Evolutionary conservation across 805 yeast genomes (phyloP).

Genomic region (Myxozyma nipponensis): DNA sequence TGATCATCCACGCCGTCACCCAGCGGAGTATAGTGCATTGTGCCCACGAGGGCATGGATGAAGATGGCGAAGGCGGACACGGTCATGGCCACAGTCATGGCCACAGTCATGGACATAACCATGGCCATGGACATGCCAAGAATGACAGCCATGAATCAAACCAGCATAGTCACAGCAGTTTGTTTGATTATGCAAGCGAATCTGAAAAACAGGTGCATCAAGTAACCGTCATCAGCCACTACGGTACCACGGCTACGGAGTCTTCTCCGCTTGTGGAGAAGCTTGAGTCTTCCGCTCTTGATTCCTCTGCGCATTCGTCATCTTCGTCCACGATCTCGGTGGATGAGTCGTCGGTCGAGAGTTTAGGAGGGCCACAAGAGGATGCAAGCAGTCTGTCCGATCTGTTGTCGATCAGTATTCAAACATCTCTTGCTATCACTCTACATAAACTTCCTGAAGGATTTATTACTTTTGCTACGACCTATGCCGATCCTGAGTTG

Average conservation of each 20-base stretch:
- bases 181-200: not conserved
- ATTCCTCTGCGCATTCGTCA: conserved; percentile 5
- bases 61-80: conserved; percentile 28
- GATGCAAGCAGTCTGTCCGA: conserved; percentile 75
- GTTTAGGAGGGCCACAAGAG: conserved; percentile 56
- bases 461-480: conserved; percentile 76
- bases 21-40: conserved; percentile 84
- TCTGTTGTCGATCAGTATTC: conserved; percentile 89
- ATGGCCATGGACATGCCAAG: conserved; percentile 10
- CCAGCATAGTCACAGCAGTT: conserved; percentile 11
- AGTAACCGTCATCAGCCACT: not conserved
- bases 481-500: conserved; percentile 59
- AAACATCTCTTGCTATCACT: conserved; percentile 81
- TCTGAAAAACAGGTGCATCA: too few relatives aligned
- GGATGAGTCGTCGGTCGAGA: conserved; percentile 33
- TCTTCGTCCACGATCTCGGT: conserved; percentile 14
- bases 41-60: conserved; percentile 53
- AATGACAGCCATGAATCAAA: conserved; percentile 15
- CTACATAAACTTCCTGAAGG: conserved; percentile 96
- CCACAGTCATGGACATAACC: conserved; percentile 25
- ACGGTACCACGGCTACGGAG: not conserved
- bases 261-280: not conserved
- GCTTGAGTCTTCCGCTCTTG: not conserved
- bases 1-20: conserved; percentile 65
- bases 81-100: conserved; percentile 26